Percentiles rank a stretch among this genome's conserved stretches.
Conservation (phyloP, 257 asterid species). For the Datura wrightii region DNA sequence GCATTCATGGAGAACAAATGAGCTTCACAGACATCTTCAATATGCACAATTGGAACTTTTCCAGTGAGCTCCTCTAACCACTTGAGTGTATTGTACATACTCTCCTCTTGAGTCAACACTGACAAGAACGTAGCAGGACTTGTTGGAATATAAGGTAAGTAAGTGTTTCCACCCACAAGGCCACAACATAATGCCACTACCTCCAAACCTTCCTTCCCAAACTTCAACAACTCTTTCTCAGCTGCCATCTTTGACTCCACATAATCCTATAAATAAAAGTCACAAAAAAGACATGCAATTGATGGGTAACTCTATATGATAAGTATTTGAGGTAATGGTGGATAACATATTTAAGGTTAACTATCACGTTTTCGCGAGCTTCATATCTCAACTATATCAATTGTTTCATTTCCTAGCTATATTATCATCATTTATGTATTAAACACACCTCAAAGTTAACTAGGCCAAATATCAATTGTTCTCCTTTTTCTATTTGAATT, state of each 20-base stretch:
- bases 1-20: constrained; percentile 56
- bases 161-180: constrained; percentile 64
- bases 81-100: constrained; percentile 37
- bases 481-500: no score
- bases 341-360: no score
- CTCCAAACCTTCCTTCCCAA: constrained; percentile 48
- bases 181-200: constrained; percentile 65
- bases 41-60: constrained; percentile 59
- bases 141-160: constrained; percentile 35
- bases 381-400: no score
- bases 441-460: no score
- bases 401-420: no score
- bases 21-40: constrained; percentile 59
- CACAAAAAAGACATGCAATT: no score
- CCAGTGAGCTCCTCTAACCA: constrained; percentile 58
- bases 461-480: no score
- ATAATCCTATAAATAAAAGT: constrained; percentile 41
- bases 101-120: constrained; percentile 36
- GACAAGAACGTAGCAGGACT: constrained; percentile 42
- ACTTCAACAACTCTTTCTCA: constrained; percentile 59
- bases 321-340: no score
- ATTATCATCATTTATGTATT: no score
- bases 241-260: constrained; percentile 56
- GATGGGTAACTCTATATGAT: no score
- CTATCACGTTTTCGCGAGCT: no score